These are phyloP conservation scores for Hansenula sp. DNA, from an alignment of 1,139 yeast genomes.

Conservation along the genomic window DNA sequence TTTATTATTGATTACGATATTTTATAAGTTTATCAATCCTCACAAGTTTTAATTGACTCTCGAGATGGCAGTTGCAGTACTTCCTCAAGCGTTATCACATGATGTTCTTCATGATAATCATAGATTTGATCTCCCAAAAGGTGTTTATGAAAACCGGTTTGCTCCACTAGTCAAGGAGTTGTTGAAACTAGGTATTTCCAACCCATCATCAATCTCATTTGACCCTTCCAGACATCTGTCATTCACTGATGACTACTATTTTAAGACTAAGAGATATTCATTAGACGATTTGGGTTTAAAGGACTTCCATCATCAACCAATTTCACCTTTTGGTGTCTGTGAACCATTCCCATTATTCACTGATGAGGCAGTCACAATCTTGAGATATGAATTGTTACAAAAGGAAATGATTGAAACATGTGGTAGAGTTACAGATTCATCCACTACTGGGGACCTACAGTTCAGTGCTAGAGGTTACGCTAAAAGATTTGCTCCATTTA, in stretches of 20 bases:
- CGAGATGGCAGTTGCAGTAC: no score
- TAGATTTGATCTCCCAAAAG: not conserved
- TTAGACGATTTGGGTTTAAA: conserved; percentile 48
- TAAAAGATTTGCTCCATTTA: conserved; percentile 39
- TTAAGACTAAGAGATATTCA: conserved; percentile 37
- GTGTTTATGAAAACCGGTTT: not conserved
- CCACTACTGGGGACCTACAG: conserved; percentile 36
- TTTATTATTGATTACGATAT: no score
- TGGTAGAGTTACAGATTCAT: conserved; percentile 36
- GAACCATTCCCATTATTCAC: conserved; percentile 58
- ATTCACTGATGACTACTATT: conserved; percentile 30
- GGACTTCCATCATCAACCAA: conserved; percentile 23
- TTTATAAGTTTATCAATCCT: no score
- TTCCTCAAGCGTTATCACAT: no score
- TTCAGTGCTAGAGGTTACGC: conserved; percentile 43
- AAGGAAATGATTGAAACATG: conserved; percentile 41
- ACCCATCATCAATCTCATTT: conserved; percentile 22
- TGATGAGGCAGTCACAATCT: conserved; percentile 49
- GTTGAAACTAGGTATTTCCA: not conserved
- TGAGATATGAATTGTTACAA: conserved; percentile 47
- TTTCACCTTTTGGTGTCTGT: conserved; percentile 47
- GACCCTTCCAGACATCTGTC: conserved; percentile 41
- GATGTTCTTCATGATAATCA: not conserved
- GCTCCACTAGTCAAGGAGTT: not conserved
- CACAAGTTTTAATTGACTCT: no score